These are phyloP conservation scores for Populus tremula DNA, from an alignment of 345 rosid species.

Conservation along the genomic window DNA sequence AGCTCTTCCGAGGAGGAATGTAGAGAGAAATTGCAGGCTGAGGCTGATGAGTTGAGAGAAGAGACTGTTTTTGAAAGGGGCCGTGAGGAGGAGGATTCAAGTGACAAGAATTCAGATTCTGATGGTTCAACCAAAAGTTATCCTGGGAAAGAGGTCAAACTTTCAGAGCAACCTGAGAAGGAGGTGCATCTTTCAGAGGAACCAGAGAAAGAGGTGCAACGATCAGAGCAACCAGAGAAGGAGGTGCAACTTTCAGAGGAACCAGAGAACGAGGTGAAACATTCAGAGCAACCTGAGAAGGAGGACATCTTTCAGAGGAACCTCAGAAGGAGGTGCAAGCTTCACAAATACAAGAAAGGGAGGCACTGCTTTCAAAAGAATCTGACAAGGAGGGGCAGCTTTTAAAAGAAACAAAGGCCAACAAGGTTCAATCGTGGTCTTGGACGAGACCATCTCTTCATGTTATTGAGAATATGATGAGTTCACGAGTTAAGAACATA, in stretches of 20 bases:
- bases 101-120: constrained; percentile 27
- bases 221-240: constrained; percentile 4
- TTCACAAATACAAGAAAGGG: constrained; percentile 8
- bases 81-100: constrained; percentile 27
- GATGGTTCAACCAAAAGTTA: constrained; percentile 29
- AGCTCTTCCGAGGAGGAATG: constrained; percentile 29
- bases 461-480: constrained; percentile 69
- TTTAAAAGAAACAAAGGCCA: constrained; percentile 40
- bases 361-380: constrained; percentile 12
- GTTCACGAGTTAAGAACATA: constrained; percentile 52
- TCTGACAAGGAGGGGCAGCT: constrained; percentile 31
- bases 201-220: constrained; percentile 5
- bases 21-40: constrained; percentile 22
- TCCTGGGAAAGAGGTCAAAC: constrained; percentile 5
- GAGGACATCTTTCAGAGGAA: constrained; percentile 13
- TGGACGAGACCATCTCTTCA: constrained; percentile 58
- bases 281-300: neutral
- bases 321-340: neutral
- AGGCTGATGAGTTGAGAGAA: constrained; percentile 12
- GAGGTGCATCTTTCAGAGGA: constrained; percentile 5
- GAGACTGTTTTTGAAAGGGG: constrained; percentile 18
- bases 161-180: constrained; percentile 1
- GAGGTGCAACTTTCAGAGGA: constrained; percentile 1
- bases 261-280: neutral
- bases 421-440: constrained; percentile 52